These are phyloP conservation scores for Blastobotrys aristatus DNA, from an alignment of 1,139 yeast genomes.

Conservation along the genomic window DNA sequence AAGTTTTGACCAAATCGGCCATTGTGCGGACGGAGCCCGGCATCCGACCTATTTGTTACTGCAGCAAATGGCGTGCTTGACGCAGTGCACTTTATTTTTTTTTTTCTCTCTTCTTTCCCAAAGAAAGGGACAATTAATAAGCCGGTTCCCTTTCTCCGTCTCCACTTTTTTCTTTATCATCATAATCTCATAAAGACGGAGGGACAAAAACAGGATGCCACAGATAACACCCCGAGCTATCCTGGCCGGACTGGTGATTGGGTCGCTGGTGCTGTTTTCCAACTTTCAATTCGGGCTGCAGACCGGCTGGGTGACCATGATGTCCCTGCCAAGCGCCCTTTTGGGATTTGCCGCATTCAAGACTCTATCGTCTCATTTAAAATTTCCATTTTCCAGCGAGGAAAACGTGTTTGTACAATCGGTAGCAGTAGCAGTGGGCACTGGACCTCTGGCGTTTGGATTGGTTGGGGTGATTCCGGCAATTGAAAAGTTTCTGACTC, in stretches of 20 bases:
- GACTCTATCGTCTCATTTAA: conserved; percentile 40
- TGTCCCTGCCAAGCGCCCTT: conserved; percentile 94
- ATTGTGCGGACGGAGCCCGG: too few species aligned
- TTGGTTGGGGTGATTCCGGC: conserved; percentile 97
- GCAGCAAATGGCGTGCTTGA: too few species aligned
- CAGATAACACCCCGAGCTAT: conserved; percentile 74
- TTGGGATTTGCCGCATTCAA: conserved; percentile 81
- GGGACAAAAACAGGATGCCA: neutral
- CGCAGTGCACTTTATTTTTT: too few species aligned
- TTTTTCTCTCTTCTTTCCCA: too few species aligned
- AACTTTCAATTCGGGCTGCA: conserved; percentile 96
- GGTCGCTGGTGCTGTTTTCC: conserved; percentile 75
- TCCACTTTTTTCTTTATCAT: too few species aligned
- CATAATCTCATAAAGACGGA: too few species aligned
- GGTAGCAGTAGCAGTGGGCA: conserved; percentile 93
- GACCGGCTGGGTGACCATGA: conserved; percentile 99
- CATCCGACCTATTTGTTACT: too few species aligned
- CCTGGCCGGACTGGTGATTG: conserved; percentile 67
- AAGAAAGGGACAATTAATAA: too few species aligned
- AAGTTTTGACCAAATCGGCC: too few species aligned
- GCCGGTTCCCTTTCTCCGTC: too few species aligned
- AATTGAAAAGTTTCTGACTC: conserved; percentile 76
- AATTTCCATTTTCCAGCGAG: conserved; percentile 67
- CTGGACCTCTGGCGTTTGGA: conserved; percentile 94
- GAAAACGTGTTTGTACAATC: conserved; percentile 92